These are phyloP conservation scores for Nigrograna mackinnonii DNA, from an alignment of 2,329 filamentous ascomycete genomes.

Conservation along the genomic window DNA sequence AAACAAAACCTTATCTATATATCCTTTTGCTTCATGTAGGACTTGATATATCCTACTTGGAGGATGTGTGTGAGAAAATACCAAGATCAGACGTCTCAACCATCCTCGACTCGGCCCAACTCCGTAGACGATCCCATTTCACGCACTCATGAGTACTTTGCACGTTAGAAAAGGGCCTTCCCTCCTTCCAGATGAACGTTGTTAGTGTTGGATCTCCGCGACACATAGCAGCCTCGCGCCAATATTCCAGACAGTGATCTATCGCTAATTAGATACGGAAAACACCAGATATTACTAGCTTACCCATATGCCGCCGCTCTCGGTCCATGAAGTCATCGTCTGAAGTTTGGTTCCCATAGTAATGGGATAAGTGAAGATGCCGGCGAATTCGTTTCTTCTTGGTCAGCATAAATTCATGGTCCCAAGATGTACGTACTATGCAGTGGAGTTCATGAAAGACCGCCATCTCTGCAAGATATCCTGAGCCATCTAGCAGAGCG, in stretches of 20 bases:
- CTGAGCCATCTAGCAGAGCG: conserved; percentile 5
- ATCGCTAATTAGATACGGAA: too few relatives aligned
- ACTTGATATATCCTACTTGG: too few relatives aligned
- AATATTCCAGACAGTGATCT: conserved; percentile 16
- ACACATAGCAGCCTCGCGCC: conserved; percentile 10
- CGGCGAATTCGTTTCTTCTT: conserved; percentile 11
- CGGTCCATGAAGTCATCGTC: neutral
- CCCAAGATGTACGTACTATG: conserved; percentile 7
- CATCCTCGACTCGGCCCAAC: conserved; percentile 6
- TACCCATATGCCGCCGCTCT: conserved; percentile 9
- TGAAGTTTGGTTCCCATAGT: conserved; percentile 8
- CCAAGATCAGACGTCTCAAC: conserved; percentile 8
- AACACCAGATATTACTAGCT: too few relatives aligned
- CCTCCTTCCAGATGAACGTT: conserved; percentile 4
- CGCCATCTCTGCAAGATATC: conserved; percentile 5
- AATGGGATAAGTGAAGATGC: conserved; percentile 3
- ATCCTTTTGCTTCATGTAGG: too few relatives aligned
- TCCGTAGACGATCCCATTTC: conserved; percentile 7
- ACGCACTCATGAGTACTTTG: conserved; percentile 9
- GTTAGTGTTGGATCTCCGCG: conserved; percentile 5
- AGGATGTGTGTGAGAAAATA: too few relatives aligned
- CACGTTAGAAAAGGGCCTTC: conserved; percentile 2
- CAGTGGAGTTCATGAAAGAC: conserved; percentile 11
- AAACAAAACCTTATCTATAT: too few relatives aligned
- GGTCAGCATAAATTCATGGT: too few relatives aligned